phyloP scores from a whole-genome alignment of 129 eudicot species.

The Arctium lappa region DNA sequence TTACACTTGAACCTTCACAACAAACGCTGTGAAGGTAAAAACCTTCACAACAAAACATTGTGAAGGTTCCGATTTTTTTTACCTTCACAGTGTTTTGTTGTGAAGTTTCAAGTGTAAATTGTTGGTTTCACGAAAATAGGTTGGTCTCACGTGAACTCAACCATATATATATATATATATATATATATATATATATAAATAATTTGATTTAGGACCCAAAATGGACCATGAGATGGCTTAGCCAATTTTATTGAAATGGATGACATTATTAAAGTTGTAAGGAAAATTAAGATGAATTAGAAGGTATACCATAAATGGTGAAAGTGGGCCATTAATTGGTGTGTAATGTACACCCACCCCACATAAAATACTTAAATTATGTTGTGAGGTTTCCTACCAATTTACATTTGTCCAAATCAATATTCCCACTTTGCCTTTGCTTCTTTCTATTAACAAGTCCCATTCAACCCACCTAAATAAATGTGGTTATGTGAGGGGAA shows the following conservation, averaged over 20 bases:
- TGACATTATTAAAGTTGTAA: not conserved
- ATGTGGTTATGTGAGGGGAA: not conserved
- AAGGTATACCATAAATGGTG: constrained; percentile 28
- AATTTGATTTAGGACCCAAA: not conserved
- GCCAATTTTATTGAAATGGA: constrained; percentile 11
- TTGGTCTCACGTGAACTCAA: too few relatives aligned
- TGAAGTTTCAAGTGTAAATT: too few relatives aligned
- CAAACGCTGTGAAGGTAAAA: too few relatives aligned
- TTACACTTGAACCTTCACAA: too few relatives aligned
- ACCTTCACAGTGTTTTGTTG: too few relatives aligned
- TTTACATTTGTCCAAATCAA: constrained; percentile 20
- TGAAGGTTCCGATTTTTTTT: too few relatives aligned
- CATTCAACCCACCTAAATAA: constrained; percentile 23
- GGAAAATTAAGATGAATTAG: constrained; percentile 5
- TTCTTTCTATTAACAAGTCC: constrained; percentile 13
- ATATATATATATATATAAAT: not conserved
- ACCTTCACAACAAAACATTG: too few relatives aligned
- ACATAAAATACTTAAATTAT: constrained; percentile 18
- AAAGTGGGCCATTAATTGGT: constrained; percentile 28
- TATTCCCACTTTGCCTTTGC: constrained; percentile 19
- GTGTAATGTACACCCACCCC: constrained; percentile 37
- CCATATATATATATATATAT: too few relatives aligned
- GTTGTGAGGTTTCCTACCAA: constrained; percentile 25
- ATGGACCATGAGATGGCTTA: constrained; percentile 30
- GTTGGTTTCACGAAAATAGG: too few relatives aligned